Evolutionary conservation across 1,284 basidiomycete genomes (phyloP).

Genomic region (Melanopsichium pennsylvanicum): DNA sequence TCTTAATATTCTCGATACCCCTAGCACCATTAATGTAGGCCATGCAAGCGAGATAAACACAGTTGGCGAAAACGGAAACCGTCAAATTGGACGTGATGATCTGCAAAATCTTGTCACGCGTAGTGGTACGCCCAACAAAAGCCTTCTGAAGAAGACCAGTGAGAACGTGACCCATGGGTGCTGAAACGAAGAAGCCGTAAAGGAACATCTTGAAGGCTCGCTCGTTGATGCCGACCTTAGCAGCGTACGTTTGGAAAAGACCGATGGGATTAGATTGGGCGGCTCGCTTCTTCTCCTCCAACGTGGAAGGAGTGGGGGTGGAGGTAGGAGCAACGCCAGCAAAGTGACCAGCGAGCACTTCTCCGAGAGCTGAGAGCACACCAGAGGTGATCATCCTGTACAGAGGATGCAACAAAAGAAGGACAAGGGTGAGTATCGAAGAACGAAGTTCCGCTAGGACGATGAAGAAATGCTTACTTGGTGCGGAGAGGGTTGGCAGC

Average conservation of each 20-base stretch:
- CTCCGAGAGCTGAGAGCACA: constrained; percentile 50
- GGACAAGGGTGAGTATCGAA: not conserved
- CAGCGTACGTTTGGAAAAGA: constrained; percentile 29
- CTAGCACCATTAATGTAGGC: constrained; percentile 84
- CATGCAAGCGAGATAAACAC: constrained; percentile 77
- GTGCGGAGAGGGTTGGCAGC: constrained; percentile 56
- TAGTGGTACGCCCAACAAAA: constrained; percentile 79
- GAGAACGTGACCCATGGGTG: constrained; percentile 79
- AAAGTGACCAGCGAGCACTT: constrained; percentile 53
- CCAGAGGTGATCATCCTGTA: constrained; percentile 52
- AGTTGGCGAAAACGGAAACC: constrained; percentile 78
- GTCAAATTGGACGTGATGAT: constrained; percentile 81
- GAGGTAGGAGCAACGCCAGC: constrained; percentile 46
- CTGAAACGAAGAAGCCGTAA: constrained; percentile 85
- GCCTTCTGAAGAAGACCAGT: constrained; percentile 74
- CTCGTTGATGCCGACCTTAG: constrained; percentile 52
- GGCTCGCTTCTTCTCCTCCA: constrained; percentile 38
- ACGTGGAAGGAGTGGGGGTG: constrained; percentile 17
- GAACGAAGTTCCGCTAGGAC: not conserved
- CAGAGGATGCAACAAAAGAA: not conserved
- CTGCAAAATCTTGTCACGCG: constrained; percentile 73
- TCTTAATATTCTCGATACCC: constrained; percentile 73
- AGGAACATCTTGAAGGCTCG: constrained; percentile 79
- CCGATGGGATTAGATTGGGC: constrained; percentile 34
- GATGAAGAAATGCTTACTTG: constrained; percentile 25